These are phyloP conservation scores for Multifurca ochricompacta DNA, from an alignment of 768 basidiomycete genomes.

Conservation along the genomic window DNA sequence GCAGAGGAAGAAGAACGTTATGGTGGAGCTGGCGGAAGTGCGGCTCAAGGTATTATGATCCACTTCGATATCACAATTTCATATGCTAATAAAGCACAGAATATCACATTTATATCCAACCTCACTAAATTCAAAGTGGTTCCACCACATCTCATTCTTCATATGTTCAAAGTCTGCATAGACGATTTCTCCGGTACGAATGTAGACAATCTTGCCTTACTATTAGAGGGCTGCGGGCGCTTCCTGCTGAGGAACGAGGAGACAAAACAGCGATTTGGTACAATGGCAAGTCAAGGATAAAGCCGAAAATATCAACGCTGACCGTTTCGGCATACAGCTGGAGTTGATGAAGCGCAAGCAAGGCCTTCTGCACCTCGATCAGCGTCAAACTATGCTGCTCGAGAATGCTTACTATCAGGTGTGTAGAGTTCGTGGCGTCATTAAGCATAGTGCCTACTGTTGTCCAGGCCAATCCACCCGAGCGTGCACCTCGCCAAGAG, in stretches of 20 bases:
- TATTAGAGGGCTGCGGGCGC: conserved; percentile 90
- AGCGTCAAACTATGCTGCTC: conserved; percentile 77
- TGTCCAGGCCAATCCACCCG: conserved; percentile 89
- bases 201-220: conserved; percentile 84
- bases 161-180: conserved; percentile 94
- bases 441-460: conserved; percentile 11
- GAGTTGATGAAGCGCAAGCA: conserved; percentile 95
- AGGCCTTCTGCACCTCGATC: conserved; percentile 86
- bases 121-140: conserved; percentile 95
- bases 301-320: neutral
- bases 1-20: conserved; percentile 87
- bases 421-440: conserved; percentile 10
- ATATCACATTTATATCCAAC: conserved; percentile 79
- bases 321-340: conserved; percentile 39
- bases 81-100: conserved; percentile 40
- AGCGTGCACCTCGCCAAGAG: conserved; percentile 77
- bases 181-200: conserved; percentile 93
- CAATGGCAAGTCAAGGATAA: conserved; percentile 53
- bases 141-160: conserved; percentile 84
- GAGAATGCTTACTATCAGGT: conserved; percentile 99
- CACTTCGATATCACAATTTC: neutral
- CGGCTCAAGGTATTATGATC: conserved; percentile 60
- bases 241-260: conserved; percentile 84
- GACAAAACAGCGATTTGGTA: conserved; percentile 77
- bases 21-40: conserved; percentile 81